phyloP scores from a whole-genome alignment of 140 eudicot species.

The Bidens hawaiensis region DNA sequence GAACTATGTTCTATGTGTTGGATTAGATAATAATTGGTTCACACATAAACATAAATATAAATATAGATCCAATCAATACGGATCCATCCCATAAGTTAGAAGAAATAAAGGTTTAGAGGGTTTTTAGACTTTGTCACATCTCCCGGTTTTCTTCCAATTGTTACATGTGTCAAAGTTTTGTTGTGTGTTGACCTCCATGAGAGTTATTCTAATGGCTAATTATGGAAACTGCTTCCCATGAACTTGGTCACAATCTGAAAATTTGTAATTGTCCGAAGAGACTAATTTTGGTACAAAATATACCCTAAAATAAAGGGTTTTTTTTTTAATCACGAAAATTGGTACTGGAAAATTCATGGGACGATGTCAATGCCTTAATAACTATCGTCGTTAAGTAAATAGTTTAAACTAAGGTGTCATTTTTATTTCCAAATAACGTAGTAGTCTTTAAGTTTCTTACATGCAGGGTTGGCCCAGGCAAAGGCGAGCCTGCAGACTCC shows the following conservation, averaged over 20 bases:
- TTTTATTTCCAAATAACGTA: too few relatives aligned
- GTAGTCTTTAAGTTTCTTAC: too few relatives aligned
- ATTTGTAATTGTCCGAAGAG: neutral
- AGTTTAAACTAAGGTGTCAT: too few relatives aligned
- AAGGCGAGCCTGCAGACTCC: too few relatives aligned
- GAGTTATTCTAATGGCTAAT: neutral
- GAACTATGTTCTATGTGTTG: constrained; percentile 11
- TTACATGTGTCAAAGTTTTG: constrained; percentile 28
- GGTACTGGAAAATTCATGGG: too few relatives aligned
- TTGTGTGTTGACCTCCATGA: constrained; percentile 12
- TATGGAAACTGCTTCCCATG: neutral
- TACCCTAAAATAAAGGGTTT: too few relatives aligned
- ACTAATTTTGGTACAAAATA: too few relatives aligned
- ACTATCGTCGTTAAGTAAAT: too few relatives aligned
- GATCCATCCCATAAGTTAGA: constrained; percentile 23
- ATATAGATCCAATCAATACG: constrained; percentile 26
- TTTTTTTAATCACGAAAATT: too few relatives aligned
- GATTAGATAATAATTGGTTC: constrained; percentile 15
- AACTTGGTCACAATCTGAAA: constrained; percentile 5
- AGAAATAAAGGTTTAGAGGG: constrained; percentile 28
- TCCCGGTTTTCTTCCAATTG: constrained; percentile 29
- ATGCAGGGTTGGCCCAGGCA: too few relatives aligned
- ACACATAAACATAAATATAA: constrained; percentile 14
- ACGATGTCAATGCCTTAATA: too few relatives aligned
- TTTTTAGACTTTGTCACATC: neutral